These are phyloP conservation scores for Pontederia crassipes DNA, from an alignment of 176 grass and related monocot species.

Conservation along the genomic window DNA sequence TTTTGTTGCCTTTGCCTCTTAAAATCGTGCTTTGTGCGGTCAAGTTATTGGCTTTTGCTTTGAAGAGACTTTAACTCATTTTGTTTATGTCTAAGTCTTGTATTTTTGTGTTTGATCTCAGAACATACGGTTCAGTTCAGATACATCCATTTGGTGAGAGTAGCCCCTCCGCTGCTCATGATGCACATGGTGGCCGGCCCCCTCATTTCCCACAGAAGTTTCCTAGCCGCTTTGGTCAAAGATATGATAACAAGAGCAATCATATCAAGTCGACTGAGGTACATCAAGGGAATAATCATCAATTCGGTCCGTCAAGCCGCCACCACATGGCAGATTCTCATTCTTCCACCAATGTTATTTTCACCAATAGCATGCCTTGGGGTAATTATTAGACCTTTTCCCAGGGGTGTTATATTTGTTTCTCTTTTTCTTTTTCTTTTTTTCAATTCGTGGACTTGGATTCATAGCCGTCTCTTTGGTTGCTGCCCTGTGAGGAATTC, in stretches of 20 bases:
- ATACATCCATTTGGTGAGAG: slow-evolving; percentile 33
- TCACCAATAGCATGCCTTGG: slow-evolving; percentile 56
- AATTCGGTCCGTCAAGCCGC: slow-evolving; percentile 35
- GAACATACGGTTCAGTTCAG: slow-evolving; percentile 31
- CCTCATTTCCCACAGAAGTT: slow-evolving; percentile 26
- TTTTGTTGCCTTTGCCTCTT: too few relatives aligned
- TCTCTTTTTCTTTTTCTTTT: slow-evolving; percentile 11
- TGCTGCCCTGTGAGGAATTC: neutral
- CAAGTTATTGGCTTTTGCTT: too few relatives aligned
- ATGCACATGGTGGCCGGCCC: slow-evolving; percentile 8
- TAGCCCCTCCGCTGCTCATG: slow-evolving; percentile 26
- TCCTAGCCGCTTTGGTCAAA: slow-evolving; percentile 31
- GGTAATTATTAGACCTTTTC: slow-evolving; percentile 33
- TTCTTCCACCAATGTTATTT: slow-evolving; percentile 27
- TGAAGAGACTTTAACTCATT: neutral
- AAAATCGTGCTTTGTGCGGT: too few relatives aligned
- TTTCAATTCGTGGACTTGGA: neutral
- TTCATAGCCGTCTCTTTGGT: neutral
- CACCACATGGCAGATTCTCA: slow-evolving; percentile 53
- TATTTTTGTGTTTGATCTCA: slow-evolving; percentile 26
- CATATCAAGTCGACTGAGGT: slow-evolving; percentile 41
- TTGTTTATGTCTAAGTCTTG: slow-evolving; percentile 7
- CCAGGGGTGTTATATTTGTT: slow-evolving; percentile 14
- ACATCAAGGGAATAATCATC: slow-evolving; percentile 30
- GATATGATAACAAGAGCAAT: slow-evolving; percentile 45